Conservation (phyloP, 345 rosid genomes). For the Salix dunnii region DNA sequence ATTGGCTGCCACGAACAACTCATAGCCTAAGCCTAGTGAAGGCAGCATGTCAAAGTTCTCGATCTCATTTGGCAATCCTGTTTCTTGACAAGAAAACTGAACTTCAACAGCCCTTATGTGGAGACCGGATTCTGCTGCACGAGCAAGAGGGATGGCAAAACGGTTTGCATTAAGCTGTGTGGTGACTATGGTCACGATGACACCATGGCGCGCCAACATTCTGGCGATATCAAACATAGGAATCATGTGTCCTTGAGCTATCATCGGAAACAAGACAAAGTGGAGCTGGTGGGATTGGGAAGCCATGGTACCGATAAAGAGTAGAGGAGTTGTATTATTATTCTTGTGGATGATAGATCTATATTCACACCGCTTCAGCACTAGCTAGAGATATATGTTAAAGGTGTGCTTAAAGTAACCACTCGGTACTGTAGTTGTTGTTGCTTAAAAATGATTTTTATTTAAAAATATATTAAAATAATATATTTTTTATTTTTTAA, state of each 20-base stretch:
- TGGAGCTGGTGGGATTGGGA: neutral
- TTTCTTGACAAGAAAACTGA: constrained; percentile 7
- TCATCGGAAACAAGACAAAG: constrained; percentile 10
- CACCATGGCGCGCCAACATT: constrained; percentile 11
- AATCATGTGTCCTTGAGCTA: constrained; percentile 25
- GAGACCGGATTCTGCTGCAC: constrained; percentile 21
- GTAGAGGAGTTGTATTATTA: neutral
- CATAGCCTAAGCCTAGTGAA: constrained; percentile 4
- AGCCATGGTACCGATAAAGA: neutral
- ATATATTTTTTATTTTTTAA: too few species aligned
- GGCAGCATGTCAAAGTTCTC: constrained; percentile 18
- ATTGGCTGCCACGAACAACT: constrained; percentile 8
- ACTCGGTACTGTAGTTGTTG: too few species aligned
- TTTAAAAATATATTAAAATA: too few species aligned
- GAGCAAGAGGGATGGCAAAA: constrained; percentile 8
- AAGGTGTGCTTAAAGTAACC: too few species aligned
- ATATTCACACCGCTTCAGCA: too few species aligned
- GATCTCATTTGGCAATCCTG: constrained; percentile 14
- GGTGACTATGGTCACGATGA: constrained; percentile 26
- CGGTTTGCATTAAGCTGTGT: constrained; percentile 26
- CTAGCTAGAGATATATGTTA: too few species aligned
- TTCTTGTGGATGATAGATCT: too few species aligned
- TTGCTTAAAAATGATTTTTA: too few species aligned
- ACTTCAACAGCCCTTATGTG: constrained; percentile 7
- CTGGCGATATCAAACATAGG: constrained; percentile 27